Base-by-base conservation (phyloP, 495 filamentous ascomycete genomes). In the Trichocladium uniseriatum region DNA sequence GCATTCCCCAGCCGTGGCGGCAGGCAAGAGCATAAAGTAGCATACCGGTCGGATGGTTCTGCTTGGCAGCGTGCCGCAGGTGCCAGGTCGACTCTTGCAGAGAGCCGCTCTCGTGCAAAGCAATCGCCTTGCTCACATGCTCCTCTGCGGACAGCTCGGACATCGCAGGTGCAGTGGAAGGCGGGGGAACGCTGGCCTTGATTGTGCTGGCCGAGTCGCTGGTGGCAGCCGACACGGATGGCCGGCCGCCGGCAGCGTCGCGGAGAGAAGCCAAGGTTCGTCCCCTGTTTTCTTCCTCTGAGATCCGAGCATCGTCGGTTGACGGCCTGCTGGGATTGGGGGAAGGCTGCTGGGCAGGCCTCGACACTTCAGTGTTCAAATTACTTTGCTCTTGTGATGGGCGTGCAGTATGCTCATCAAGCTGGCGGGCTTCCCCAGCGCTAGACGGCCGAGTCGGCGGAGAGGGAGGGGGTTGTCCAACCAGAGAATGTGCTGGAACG, bases 1-100 rank as follows among this genome's bases (percentile, higher is more conserved):
- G 80, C 87, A 96, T 95, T 9, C 92, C 92, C 92, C 92, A 98
- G 22, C 92, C 92, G 61, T 97, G 92, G n/a, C 94, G 80, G 61
- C 90, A 95, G 28, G 92, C 94, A 35, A 98, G 76, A 5, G 91
- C 94, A 65, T 95, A 98, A 8, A 97, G 73, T 6, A 98, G 73
- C 92, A 98, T 98, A 11, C 81, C 92, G 0, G 89, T 95, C 0
- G 92, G 89, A 43, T 92, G 80, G 11, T 84, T 83, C 35, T 82
- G 80, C 55, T 82, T 82, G 2, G 92, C 94, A 5, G 92, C 92
- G 57, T 94, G 79, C 9, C 92, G 85, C 22, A 98, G 74, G 62
- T 98, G 92, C 64, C 95, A 98, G 2, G 94, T 95, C 0, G 90
- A 95, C 61, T 97, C 89, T 39, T 85, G 84, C 21, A 95, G 70